Percentiles rank a stretch among this genome's conserved stretches.
phyloP scores from a whole-genome alignment of 164 flowering plant genomes.

The Vitis riparia region DNA sequence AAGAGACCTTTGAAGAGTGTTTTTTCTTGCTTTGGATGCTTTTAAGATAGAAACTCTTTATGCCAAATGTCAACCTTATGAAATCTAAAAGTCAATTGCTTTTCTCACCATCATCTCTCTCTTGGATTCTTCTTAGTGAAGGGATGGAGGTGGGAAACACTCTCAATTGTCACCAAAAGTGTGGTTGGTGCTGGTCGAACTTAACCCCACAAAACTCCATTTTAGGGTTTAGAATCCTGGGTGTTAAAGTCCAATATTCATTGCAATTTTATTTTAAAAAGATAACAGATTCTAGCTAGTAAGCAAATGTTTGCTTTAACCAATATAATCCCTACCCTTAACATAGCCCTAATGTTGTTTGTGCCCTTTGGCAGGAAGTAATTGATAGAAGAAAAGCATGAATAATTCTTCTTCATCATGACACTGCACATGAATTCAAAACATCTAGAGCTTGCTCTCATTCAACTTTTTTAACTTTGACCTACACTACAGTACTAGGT shows the following conservation, averaged over 20 bases:
- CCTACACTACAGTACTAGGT: neutral
- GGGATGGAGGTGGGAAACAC: slow-evolving; percentile 44
- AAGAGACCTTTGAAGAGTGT: slow-evolving; percentile 1
- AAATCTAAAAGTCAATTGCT: slow-evolving; percentile 40
- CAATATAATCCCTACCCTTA: neutral
- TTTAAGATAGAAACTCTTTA: slow-evolving; percentile 18
- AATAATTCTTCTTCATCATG: slow-evolving; percentile 8
- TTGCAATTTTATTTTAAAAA: neutral
- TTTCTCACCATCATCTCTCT: slow-evolving; percentile 17
- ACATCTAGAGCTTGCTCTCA: neutral
- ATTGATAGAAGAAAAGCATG: neutral
- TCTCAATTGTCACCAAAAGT: slow-evolving; percentile 27
- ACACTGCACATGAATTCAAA: slow-evolving; percentile 5
- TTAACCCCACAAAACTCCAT: slow-evolving; percentile 13
- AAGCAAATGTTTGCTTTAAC: no score
- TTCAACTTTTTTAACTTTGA: neutral
- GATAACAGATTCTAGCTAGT: neutral
- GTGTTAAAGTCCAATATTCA: neutral
- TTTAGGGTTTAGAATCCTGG: neutral
- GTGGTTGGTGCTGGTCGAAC: slow-evolving; percentile 23
- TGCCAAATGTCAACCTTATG: slow-evolving; percentile 43
- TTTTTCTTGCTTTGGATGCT: slow-evolving; percentile 39
- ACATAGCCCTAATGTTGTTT: neutral
- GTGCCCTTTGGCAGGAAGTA: neutral
- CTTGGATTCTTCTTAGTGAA: slow-evolving; percentile 41